Base-by-base conservation (phyloP, 2,329 filamentous ascomycete genomes). In the Neonectria sp. region DNA sequence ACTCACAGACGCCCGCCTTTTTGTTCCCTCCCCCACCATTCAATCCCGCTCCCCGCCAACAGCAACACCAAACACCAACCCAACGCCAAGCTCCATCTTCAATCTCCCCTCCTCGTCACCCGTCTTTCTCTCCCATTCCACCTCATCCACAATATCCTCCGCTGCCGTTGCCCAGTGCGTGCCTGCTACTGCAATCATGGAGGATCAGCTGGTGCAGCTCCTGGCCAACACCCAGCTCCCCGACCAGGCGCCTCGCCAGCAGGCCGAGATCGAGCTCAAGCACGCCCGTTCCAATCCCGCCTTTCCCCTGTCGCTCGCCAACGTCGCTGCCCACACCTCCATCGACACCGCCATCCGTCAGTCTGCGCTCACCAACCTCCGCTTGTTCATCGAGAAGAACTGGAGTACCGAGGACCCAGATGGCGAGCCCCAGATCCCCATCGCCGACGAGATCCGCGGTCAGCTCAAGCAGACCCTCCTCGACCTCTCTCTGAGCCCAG, bases 181-280 rank as follows among this genome's bases (percentile, higher is more conserved):
- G 49, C 46, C 63, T 68, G 55, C 61, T 64, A 65, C 61, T 53
- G 65, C 70, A 76, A 78, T 69, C 76, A 97, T 97, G 95, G 95
- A 97, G 88, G 92, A 97, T 84, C 92, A 97, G 86, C 90, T 99
- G 81, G 91, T 96, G 76, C 91, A 92, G 82, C 89, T 98, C 80
- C 91, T 99, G 71, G 90, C 92, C 77, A 94, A 95, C 82, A 97
- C 95, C 56, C 94, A 97, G 84, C 91, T 91, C 71, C 77, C 93
- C 68, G 89, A 91, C 66, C 91, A 95, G 80, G 90, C 84, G 62
- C 91, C 92, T 64, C 92, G 95, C 81, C 95, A 93, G 80, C 90
- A 93, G 79, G 96, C 96, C 75, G 96, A 99, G 84, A 86, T 92
- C 78, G 93, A 94, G 76, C 89, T 98, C 58, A 90, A 91, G 79